These are phyloP conservation scores for Trichoderma gracile DNA, from an alignment of 2,329 filamentous ascomycete species.

Conservation along the genomic window DNA sequence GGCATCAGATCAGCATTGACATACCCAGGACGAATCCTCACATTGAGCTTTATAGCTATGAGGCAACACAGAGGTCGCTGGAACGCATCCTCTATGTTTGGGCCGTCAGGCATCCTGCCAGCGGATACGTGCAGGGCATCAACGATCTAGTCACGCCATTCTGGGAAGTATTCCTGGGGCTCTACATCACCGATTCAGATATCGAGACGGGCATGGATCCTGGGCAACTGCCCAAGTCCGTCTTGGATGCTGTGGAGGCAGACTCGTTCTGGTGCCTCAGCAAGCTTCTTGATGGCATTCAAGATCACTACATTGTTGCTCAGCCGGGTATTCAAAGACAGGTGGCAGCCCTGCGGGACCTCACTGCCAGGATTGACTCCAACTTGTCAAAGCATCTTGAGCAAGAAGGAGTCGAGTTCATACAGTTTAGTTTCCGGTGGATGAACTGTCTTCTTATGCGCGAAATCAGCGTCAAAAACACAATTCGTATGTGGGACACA, in stretches of 20 bases:
- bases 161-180: slow-evolving; percentile 94
- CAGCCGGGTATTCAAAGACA: slow-evolving; percentile 96
- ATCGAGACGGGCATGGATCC: slow-evolving; percentile 96
- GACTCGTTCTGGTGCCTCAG: slow-evolving; percentile 99
- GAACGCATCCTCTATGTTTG: slow-evolving; percentile 96
- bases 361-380: slow-evolving; percentile 86
- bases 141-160: slow-evolving; percentile 98
- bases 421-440: slow-evolving; percentile 98
- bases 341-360: slow-evolving; percentile 81
- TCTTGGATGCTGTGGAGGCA: slow-evolving; percentile 94
- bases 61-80: slow-evolving; percentile 90
- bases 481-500: slow-evolving; percentile 99
- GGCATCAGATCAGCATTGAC: slow-evolving; percentile 99
- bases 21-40: slow-evolving; percentile 95
- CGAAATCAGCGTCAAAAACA: slow-evolving; percentile 94
- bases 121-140: slow-evolving; percentile 97
- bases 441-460: slow-evolving; percentile 99
- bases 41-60: slow-evolving; percentile 90
- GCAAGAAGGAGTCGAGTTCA: slow-evolving; percentile 91
- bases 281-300: slow-evolving; percentile 96
- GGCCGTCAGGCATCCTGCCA: slow-evolving; percentile 96
- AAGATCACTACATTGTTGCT: slow-evolving; percentile 98
- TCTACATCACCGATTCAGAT: slow-evolving; percentile 91
- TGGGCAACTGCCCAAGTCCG: slow-evolving; percentile 83
- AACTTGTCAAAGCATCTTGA: slow-evolving; percentile 85